Evolutionary conservation across 257 asterid species (phyloP).

Genomic region (Verbascum thapsus): DNA sequence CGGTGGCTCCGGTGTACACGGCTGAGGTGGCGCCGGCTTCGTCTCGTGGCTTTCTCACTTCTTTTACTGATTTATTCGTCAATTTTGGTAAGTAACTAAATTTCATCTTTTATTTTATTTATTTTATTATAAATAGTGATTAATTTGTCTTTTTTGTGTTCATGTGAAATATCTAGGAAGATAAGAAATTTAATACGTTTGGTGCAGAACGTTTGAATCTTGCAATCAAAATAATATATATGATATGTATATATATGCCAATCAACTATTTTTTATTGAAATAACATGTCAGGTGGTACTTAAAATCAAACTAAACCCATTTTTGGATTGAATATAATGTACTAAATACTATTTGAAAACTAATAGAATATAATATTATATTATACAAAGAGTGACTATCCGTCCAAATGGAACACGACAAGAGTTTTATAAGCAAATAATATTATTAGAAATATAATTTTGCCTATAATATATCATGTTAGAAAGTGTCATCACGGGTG

Average conservation of each 20-base stretch:
- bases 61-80: slow-evolving; percentile 78
- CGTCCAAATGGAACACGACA: too few relatives aligned
- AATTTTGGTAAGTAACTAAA: slow-evolving; percentile 47
- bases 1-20: slow-evolving; percentile 83
- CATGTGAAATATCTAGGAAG: slow-evolving; percentile 26
- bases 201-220: neutral
- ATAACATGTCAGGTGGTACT: too few relatives aligned
- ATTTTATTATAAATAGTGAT: too few relatives aligned
- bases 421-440: too few relatives aligned
- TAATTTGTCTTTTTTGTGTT: slow-evolving; percentile 28
- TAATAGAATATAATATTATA: neutral
- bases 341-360: neutral
- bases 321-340: too few relatives aligned
- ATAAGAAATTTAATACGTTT: neutral
- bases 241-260: too few relatives aligned
- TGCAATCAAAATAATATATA: too few relatives aligned
- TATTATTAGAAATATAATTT: too few relatives aligned
- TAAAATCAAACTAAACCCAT: too few relatives aligned
- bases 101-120: neutral
- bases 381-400: neutral
- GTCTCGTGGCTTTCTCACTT: slow-evolving; percentile 74
- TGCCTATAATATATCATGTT: too few relatives aligned
- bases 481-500: neutral
- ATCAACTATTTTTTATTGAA: too few relatives aligned
- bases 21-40: slow-evolving; percentile 85